Conservation (phyloP, 2,329 filamentous ascomycete genomes). For the Aspergillus chevalieri region DNA sequence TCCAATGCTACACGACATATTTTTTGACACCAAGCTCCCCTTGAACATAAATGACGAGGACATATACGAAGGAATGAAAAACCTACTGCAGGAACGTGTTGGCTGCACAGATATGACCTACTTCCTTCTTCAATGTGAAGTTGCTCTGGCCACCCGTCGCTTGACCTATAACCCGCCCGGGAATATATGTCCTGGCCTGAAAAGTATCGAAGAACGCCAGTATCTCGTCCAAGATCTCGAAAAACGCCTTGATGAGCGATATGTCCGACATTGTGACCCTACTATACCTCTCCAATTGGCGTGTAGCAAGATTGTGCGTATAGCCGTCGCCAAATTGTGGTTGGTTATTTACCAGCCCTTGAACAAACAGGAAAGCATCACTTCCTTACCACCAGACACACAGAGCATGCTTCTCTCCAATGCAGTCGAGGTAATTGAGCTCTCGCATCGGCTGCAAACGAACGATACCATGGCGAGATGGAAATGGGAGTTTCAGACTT, state of each 20-base stretch:
- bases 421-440: constrained; percentile 40
- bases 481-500: constrained; percentile 56
- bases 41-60: constrained; percentile 47
- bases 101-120: constrained; percentile 52
- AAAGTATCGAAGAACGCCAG: constrained; percentile 42
- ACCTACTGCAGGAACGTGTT: constrained; percentile 43
- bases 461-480: constrained; percentile 47
- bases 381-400: constrained; percentile 46
- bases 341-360: constrained; percentile 41
- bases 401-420: constrained; percentile 32
- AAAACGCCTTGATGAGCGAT: constrained; percentile 24
- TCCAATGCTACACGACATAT: constrained; percentile 51
- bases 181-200: constrained; percentile 30
- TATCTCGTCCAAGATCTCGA: constrained; percentile 43
- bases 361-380: constrained; percentile 40
- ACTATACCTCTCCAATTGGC: too few relatives aligned
- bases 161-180: constrained; percentile 29
- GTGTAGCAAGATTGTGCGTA: too few relatives aligned
- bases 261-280: too few relatives aligned
- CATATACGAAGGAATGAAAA: constrained; percentile 42
- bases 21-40: constrained; percentile 54
- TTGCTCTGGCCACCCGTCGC: constrained; percentile 31
- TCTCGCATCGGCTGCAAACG: constrained; percentile 49
- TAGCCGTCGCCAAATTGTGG: constrained; percentile 39
- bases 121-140: constrained; percentile 44